Base-by-base conservation (phyloP, 345 rosid genomes). In the Conringia planisiliqua region DNA sequence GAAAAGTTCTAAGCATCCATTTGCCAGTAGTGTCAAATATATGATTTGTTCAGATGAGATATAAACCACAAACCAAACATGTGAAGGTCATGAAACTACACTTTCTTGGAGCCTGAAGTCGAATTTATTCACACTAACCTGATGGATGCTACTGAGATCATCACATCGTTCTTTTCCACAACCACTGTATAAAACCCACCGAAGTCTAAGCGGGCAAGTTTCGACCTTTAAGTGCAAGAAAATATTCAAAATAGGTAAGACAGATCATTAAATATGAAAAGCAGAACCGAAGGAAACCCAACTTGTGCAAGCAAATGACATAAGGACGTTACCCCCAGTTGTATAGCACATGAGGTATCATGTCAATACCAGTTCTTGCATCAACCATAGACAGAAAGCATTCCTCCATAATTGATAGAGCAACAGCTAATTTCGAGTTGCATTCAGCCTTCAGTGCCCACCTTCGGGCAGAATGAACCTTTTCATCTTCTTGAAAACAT, bases 341-440 rank as follows among this genome's bases (percentile, higher is more conserved):
- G 80, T 89, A 94, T 36, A 94, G 68, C 81, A 86, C 86, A 68
- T 91, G 97, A 57, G 98, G 95, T 83, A 91, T 83, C 98, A 94
- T 91, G 79, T 89, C 86, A 67, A 94, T 79, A 77, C 98, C 98
- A 6, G 98, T 94, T 82, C 94, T 88, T 58, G 93, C 82, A 84
- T 94, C 98, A 65, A 94, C 80, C 98, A 94, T 94, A 48, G 98
- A 82, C 78, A 81, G 89, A 86, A 94, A 94, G 81, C 95, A 87
- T 79, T 91, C 97, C 84, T 94, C 98, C 96, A 94, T 86, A 43
- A 94, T 85, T 42, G 97, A 85, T 74, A 94, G 90, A 71, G 92
- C 89, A 77, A 94, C 94, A 46, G 89, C 96, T 77, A 94, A 79
- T 65, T 89, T 94, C 26, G 96, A 86, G 88, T 94, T 91, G 86